Conservation (phyloP, 495 filamentous ascomycete species). For the Podospora tetraspora region DNA sequence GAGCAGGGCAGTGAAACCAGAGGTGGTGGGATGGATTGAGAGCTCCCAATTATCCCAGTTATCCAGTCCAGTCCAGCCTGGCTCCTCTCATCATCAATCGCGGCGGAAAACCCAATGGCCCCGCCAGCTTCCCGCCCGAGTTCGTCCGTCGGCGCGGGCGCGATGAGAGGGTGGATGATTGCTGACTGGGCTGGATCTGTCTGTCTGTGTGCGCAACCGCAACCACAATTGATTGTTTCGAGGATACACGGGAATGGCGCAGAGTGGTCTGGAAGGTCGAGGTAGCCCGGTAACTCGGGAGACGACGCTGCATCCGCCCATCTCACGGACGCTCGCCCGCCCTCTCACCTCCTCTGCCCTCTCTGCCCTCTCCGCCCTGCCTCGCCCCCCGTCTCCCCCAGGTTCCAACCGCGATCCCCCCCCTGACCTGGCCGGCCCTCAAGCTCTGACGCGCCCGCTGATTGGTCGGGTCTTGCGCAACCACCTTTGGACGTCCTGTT, state of each 20-base stretch:
- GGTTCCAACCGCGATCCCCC: constrained; percentile 8
- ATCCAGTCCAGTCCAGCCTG: background rate
- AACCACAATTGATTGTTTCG: background rate
- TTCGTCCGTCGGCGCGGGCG: background rate
- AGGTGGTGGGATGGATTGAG: background rate
- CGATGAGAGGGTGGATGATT: background rate
- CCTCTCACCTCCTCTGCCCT: background rate
- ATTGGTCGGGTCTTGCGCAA: constrained; percentile 32
- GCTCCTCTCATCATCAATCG: background rate
- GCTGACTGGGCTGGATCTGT: background rate
- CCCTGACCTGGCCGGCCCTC: constrained; percentile 23
- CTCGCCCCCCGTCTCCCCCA: constrained; percentile 7
- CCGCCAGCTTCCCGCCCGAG: background rate
- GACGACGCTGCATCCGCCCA: constrained; percentile 4
- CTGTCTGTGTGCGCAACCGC: background rate
- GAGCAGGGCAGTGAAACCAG: background rate
- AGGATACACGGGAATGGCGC: constrained; percentile 2
- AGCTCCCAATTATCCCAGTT: background rate
- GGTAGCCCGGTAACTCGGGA: background rate
- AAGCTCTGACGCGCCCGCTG: constrained; percentile 16
- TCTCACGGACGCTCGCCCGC: background rate
- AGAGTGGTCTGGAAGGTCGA: background rate
- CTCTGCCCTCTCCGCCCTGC: background rate
- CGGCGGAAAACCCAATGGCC: background rate
- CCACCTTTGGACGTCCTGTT: constrained; percentile 32